These are phyloP conservation scores for Eudorina sp. DNA, from an alignment of 139 green algal genomes.

Conservation along the genomic window DNA sequence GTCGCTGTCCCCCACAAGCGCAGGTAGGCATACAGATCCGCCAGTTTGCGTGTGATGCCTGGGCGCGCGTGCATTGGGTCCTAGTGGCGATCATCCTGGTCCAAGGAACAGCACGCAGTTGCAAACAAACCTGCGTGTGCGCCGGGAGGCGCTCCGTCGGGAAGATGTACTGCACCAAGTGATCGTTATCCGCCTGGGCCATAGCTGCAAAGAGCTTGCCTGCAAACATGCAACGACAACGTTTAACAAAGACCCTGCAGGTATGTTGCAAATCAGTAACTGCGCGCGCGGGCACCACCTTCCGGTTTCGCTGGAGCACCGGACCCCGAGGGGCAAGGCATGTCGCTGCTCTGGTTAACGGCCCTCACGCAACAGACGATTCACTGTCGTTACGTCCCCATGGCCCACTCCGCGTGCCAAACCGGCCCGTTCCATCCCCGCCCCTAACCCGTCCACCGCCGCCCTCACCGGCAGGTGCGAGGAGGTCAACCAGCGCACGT, in stretches of 20 bases:
- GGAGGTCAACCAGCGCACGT: conserved; percentile 68
- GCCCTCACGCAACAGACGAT: not conserved
- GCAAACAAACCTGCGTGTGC: conserved; percentile 76
- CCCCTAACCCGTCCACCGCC: not conserved
- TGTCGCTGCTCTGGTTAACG: not conserved
- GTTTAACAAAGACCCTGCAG: not conserved
- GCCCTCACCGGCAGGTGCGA: conserved; percentile 69
- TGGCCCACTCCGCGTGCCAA: not conserved
- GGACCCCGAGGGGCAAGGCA: not conserved
- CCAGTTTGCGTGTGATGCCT: too few species aligned
- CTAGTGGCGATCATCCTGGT: too few species aligned
- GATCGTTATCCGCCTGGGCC: conserved; percentile 78
- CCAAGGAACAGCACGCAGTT: not conserved
- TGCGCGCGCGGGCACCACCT: too few species aligned
- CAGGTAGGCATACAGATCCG: too few species aligned
- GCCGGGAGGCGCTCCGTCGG: conserved; percentile 82
- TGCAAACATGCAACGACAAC: conserved; percentile 25
- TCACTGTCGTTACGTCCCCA: not conserved
- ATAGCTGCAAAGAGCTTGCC: conserved; percentile 82
- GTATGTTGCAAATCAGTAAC: not conserved
- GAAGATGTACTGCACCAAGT: conserved; percentile 84
- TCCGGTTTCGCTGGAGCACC: too few species aligned
- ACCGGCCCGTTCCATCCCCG: not conserved
- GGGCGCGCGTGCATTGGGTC: too few species aligned
- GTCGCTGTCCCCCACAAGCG: too few species aligned